Evolutionary conservation across 2,329 filamentous ascomycete genomes (phyloP).

Genomic region (Trichoderma koningiopsis): DNA sequence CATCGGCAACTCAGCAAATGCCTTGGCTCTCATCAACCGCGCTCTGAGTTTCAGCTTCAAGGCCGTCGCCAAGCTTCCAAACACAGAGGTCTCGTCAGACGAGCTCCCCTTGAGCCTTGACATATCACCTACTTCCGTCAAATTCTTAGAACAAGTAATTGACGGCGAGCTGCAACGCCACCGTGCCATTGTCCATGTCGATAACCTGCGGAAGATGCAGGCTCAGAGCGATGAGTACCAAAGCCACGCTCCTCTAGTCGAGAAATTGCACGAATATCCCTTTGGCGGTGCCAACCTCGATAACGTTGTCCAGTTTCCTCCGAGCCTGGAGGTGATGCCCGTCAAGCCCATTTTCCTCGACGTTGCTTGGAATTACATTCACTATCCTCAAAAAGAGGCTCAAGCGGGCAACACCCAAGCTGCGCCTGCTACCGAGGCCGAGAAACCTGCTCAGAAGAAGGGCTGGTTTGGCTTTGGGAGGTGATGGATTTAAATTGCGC

Average conservation of each 20-base stretch:
- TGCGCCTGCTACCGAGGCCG: conserved; percentile 38
- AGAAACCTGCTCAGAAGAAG: conserved; percentile 55
- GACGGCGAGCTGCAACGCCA: conserved; percentile 75
- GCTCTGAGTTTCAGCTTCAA: conserved; percentile 65
- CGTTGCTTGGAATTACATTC: conserved; percentile 96
- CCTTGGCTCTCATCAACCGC: conserved; percentile 80
- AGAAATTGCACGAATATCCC: conserved; percentile 76
- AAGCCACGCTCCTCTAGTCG: conserved; percentile 61
- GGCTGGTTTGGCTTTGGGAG: conserved; percentile 78
- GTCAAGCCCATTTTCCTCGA: conserved; percentile 96
- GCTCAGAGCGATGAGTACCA: conserved; percentile 42
- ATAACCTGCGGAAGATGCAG: conserved; percentile 60
- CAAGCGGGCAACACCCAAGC: conserved; percentile 33
- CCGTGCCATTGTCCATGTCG: conserved; percentile 82
- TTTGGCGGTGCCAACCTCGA: conserved; percentile 69
- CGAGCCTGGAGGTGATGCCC: conserved; percentile 77
- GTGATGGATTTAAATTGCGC: conserved; percentile 34
- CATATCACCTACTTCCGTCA: conserved; percentile 61
- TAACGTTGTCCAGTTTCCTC: conserved; percentile 85
- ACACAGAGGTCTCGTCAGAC: conserved; percentile 33
- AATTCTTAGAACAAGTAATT: conserved; percentile 63
- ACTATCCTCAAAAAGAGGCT: conserved; percentile 71
- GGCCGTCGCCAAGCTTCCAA: conserved; percentile 52
- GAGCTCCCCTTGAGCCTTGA: conserved; percentile 63
- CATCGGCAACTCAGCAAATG: conserved; percentile 70